phyloP scores from a whole-genome alignment of 2,329 filamentous ascomycete genomes.

The Epichloe elymi region DNA sequence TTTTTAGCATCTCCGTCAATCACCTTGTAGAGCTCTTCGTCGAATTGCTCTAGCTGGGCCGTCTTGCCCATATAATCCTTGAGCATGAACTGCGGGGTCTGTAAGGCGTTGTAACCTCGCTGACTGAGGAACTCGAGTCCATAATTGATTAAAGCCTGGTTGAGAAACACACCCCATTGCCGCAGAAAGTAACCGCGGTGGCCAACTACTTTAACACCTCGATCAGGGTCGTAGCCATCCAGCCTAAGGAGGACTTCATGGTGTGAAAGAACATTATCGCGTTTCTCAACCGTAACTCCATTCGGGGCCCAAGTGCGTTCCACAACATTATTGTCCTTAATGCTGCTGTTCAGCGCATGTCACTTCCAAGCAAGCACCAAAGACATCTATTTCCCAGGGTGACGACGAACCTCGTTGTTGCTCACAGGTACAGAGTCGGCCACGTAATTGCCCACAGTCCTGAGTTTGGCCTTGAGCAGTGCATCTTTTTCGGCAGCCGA shows the following conservation, averaged over 20 bases:
- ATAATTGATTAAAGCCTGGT: constrained; percentile 90
- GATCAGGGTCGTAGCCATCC: constrained; percentile 85
- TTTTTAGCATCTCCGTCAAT: constrained; percentile 73
- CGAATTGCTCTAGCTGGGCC: constrained; percentile 91
- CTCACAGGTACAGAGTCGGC: constrained; percentile 76
- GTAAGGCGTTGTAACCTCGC: constrained; percentile 70
- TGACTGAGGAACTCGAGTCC: constrained; percentile 76
- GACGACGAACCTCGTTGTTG: constrained; percentile 54
- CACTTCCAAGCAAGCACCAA: too few species aligned
- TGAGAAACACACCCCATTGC: constrained; percentile 80
- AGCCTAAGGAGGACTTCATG: constrained; percentile 84
- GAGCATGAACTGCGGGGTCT: constrained; percentile 89
- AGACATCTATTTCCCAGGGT: not conserved
- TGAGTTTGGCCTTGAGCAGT: constrained; percentile 63
- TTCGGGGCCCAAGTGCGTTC: constrained; percentile 72
- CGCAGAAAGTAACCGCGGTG: constrained; percentile 90
- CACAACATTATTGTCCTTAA: constrained; percentile 63
- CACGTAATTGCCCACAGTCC: constrained; percentile 59
- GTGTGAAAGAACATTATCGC: constrained; percentile 62
- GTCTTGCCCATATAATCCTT: constrained; percentile 97
- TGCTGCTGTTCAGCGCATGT: not conserved
- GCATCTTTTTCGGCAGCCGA: constrained; percentile 62
- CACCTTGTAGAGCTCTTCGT: constrained; percentile 97
- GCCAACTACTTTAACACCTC: constrained; percentile 86
- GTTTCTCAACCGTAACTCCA: constrained; percentile 60